Percentiles rank a stretch among this genome's conserved stretches.
Evolutionary conservation across 169 alveolate species (phyloP).

Genomic region (Prorocentrum cordatum): DNA sequence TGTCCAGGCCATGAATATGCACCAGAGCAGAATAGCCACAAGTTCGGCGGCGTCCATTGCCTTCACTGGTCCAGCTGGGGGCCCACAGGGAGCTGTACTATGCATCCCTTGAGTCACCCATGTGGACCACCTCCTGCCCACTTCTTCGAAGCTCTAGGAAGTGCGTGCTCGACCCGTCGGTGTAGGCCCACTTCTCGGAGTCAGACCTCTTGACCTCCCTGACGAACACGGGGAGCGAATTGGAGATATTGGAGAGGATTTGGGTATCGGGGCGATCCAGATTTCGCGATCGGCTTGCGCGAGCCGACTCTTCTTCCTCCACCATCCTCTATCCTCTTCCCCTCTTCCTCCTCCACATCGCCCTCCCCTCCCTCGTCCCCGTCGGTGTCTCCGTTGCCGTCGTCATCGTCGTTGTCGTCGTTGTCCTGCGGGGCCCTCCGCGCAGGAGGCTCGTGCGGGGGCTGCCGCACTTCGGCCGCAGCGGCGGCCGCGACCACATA

Average conservation of each 20-base stretch:
- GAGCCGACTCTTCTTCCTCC: neutral
- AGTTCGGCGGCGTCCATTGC: no score
- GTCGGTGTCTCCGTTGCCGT: no score
- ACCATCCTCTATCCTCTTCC: neutral
- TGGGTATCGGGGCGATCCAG: neutral
- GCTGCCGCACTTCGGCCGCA: slow-evolving; percentile 27
- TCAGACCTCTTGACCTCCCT: no score
- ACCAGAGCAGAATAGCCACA: no score
- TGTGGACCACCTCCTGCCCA: no score
- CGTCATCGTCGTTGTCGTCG: neutral
- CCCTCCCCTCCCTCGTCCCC: no score
- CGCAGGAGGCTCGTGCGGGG: slow-evolving; percentile 1
- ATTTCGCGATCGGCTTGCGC: neutral
- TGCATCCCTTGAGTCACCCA: no score
- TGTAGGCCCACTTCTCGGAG: no score
- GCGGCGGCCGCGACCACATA: slow-evolving; percentile 40
- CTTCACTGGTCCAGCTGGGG: no score
- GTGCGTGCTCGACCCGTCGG: neutral
- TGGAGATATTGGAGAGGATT: neutral
- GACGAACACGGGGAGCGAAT: neutral
- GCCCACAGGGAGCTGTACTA: no score
- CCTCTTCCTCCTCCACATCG: no score
- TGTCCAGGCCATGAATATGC: no score
- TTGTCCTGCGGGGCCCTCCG: neutral
- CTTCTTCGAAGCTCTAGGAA: neutral